These are phyloP conservation scores for Bipolaris oryzae DNA, from an alignment of 2,329 filamentous ascomycete species.

Conservation along the genomic window DNA sequence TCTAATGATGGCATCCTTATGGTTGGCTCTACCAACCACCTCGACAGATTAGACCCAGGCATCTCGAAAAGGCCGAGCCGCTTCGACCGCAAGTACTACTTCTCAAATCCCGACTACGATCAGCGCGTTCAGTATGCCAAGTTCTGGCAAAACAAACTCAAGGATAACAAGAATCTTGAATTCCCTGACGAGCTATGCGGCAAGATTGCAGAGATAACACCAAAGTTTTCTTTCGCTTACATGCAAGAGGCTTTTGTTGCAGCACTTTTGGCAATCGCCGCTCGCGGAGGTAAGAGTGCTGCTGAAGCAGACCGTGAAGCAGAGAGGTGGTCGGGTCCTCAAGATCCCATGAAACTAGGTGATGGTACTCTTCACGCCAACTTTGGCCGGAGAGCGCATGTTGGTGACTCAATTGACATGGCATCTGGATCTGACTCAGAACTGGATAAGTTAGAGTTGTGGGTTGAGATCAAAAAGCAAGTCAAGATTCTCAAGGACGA, in stretches of 20 bases:
- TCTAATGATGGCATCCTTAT: constrained; percentile 75
- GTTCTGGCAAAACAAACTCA: constrained; percentile 53
- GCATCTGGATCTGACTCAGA: constrained; percentile 16
- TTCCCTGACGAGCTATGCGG: constrained; percentile 51
- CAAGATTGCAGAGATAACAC: constrained; percentile 51
- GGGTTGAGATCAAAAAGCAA: constrained; percentile 52
- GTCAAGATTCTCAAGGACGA: constrained; percentile 52
- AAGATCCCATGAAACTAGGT: constrained; percentile 29
- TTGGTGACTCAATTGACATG: background rate
- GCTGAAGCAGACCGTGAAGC: constrained; percentile 14
- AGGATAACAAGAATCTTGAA: constrained; percentile 45
- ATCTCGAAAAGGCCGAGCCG: constrained; percentile 57
- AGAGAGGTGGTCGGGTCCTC: constrained; percentile 35
- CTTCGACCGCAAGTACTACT: constrained; percentile 57
- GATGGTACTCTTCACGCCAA: constrained; percentile 15
- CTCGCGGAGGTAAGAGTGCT: constrained; percentile 25
- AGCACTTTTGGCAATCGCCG: constrained; percentile 47
- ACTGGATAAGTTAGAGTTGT: constrained; percentile 49
- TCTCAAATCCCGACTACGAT: constrained; percentile 47
- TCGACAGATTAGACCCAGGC: constrained; percentile 70
- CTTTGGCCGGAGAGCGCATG: constrained; percentile 4
- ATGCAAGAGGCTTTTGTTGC: constrained; percentile 54
- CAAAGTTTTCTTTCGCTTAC: constrained; percentile 55
- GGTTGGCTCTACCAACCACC: constrained; percentile 67
- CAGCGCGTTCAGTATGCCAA: constrained; percentile 52